A percentile compares a stretch with the other conserved stretches of the same genome.
phyloP scores from a whole-genome alignment of 1,139 yeast species.

The Geotrichum reessii region DNA sequence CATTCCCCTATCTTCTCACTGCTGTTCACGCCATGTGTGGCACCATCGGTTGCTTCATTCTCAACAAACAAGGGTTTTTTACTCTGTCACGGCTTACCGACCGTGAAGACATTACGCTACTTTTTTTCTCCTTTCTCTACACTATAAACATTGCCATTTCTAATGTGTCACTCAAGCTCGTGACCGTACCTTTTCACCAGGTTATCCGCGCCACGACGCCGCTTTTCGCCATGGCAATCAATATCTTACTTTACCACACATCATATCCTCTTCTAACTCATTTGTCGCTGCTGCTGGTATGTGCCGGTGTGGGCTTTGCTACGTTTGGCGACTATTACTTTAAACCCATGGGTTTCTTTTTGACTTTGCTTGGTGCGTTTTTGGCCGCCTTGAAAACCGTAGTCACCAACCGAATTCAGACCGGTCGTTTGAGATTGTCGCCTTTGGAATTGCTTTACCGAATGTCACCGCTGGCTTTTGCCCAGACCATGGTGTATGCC shows the following conservation, averaged over 20 bases:
- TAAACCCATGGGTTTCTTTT: conserved; percentile 26
- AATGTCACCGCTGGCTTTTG: conserved; percentile 28
- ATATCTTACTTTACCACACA: conserved; percentile 24
- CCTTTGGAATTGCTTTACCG: conserved; percentile 30
- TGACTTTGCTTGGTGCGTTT: conserved; percentile 28
- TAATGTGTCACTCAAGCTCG: conserved; percentile 28
- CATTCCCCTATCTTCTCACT: conserved; percentile 30
- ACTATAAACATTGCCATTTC: conserved; percentile 31
- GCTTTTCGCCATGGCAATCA: conserved; percentile 27
- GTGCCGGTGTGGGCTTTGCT: conserved; percentile 24
- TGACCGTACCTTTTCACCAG: conserved; percentile 31
- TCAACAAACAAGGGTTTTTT: conserved; percentile 24
- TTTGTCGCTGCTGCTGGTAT: conserved; percentile 24
- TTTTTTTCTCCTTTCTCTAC: conserved; percentile 28
- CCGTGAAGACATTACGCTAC: conserved; percentile 24
- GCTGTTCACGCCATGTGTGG: conserved; percentile 28
- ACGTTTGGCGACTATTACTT: conserved; percentile 28
- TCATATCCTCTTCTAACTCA: conserved; percentile 26
- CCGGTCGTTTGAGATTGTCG: conserved; percentile 26
- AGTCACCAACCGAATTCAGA: conserved; percentile 27
- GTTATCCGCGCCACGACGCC: conserved; percentile 30
- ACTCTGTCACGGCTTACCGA: conserved; percentile 24
- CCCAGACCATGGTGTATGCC: conserved; percentile 26
- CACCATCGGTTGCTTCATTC: conserved; percentile 26
- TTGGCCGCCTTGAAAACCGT: conserved; percentile 30